Percentiles rank a stretch among this genome's conserved stretches.
These are phyloP conservation scores for Yamadazyma atmosphaerica DNA, from an alignment of 1,139 yeast genomes.

Conservation along the genomic window DNA sequence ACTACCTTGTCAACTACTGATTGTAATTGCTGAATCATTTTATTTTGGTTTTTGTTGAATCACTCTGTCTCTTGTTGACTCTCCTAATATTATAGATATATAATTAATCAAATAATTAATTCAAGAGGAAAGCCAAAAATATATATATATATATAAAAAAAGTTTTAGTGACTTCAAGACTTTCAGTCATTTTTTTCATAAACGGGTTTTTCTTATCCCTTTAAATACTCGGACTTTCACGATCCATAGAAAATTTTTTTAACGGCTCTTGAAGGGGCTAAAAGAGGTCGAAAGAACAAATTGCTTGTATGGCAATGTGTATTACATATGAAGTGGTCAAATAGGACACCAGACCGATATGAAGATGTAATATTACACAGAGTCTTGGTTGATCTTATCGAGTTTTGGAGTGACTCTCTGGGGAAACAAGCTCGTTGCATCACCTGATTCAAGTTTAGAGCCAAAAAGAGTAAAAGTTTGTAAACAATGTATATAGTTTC, in stretches of 20 bases:
- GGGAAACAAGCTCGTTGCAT: too few relatives aligned
- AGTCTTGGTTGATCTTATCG: too few relatives aligned
- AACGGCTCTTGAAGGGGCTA: background rate
- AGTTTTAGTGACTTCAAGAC: background rate
- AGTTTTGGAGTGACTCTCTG: too few relatives aligned
- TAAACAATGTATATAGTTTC: too few relatives aligned
- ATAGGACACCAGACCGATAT: too few relatives aligned
- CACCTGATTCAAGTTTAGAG: too few relatives aligned
- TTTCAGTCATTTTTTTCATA: too few relatives aligned
- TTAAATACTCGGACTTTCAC: constrained; percentile 8
- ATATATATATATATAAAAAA: background rate
- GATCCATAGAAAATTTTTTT: constrained; percentile 4
- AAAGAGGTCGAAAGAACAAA: background rate
- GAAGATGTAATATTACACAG: too few relatives aligned
- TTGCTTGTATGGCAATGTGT: too few relatives aligned
- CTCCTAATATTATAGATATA: background rate
- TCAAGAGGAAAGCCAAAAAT: background rate
- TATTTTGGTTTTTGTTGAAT: background rate
- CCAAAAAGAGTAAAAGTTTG: too few relatives aligned
- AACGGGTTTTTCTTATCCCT: background rate
- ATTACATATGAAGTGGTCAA: background rate
- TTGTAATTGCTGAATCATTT: constrained; percentile 32
- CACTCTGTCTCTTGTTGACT: background rate
- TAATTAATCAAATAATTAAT: too few relatives aligned
- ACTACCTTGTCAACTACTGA: constrained; percentile 49